These are phyloP conservation scores for Phytopythium delawarense DNA, from an alignment of 352 stramenopile species.

Conservation along the genomic window DNA sequence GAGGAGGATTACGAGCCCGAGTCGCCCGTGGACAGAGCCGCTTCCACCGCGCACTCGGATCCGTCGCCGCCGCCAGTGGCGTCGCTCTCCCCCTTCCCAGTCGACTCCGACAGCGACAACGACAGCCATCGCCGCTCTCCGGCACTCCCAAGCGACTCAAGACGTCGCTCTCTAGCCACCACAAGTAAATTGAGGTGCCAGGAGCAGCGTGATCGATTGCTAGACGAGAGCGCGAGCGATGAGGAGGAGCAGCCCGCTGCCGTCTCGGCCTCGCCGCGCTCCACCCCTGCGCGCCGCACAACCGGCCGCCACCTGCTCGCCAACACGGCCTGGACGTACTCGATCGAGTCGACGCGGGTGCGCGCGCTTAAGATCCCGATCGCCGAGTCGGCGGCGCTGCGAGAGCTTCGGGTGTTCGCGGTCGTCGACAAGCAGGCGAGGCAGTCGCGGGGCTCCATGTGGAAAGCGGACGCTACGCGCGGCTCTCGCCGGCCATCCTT, in stretches of 20 bases:
- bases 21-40: constrained; percentile 9
- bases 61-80: not conserved
- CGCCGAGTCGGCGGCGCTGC: constrained; percentile 23
- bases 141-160: not conserved
- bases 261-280: not conserved
- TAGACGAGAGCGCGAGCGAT: not conserved
- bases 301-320: constrained; percentile 28
- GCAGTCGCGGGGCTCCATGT: constrained; percentile 45
- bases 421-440: constrained; percentile 44
- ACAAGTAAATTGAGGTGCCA: not conserved
- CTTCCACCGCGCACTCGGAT: not conserved
- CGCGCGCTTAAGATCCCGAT: constrained; percentile 47
- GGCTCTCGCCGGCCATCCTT: not conserved
- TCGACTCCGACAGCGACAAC: not conserved
- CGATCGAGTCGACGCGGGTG: constrained; percentile 31
- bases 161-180: not conserved
- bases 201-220: not conserved
- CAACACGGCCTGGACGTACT: constrained; percentile 44
- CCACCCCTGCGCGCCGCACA: not conserved
- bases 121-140: not conserved
- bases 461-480: constrained; percentile 36
- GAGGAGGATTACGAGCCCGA: constrained; percentile 32
- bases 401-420: constrained; percentile 55
- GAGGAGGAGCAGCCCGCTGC: not conserved
- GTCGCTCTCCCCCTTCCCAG: not conserved